Conservation (phyloP, 2,329 filamentous ascomycete genomes). For the Penicillium frequentans region DNA sequence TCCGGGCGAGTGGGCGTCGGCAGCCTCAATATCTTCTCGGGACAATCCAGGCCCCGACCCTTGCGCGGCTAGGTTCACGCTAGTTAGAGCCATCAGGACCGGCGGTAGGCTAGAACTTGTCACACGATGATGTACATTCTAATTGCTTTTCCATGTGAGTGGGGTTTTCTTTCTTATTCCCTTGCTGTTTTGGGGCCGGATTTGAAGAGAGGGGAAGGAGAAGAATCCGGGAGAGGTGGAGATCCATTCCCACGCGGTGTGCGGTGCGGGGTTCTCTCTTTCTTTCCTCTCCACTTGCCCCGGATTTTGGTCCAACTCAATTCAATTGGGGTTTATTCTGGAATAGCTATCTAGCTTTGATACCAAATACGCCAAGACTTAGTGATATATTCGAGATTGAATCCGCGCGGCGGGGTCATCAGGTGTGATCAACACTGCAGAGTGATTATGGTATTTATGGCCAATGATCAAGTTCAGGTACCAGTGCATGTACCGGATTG, state of each 20-base stretch:
- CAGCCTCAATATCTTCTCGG: neutral
- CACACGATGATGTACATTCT: conserved; percentile 6
- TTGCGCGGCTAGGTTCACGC: conserved; percentile 13
- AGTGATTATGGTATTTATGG: neutral
- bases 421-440: conserved; percentile 7
- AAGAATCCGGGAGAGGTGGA: conserved; percentile 15
- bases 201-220: conserved; percentile 6
- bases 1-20: neutral
- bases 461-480: conserved; percentile 6
- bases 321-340: neutral
- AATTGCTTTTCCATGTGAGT: neutral
- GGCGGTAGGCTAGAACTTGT: conserved; percentile 5
- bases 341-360: neutral
- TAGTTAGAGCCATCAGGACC: conserved; percentile 13
- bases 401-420: neutral
- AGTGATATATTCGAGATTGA: neutral
- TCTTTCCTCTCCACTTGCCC: neutral
- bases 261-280: neutral
- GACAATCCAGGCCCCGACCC: conserved; percentile 8
- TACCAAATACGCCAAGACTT: neutral
- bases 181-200: neutral
- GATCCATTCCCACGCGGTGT: conserved; percentile 12
- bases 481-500: conserved; percentile 4
- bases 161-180: neutral
- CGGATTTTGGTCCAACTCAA: neutral